A percentile compares a stretch with the other conserved stretches of the same genome.
phyloP scores from a whole-genome alignment of 78 protist species.

The Dictyostelium brefeldianum region DNA sequence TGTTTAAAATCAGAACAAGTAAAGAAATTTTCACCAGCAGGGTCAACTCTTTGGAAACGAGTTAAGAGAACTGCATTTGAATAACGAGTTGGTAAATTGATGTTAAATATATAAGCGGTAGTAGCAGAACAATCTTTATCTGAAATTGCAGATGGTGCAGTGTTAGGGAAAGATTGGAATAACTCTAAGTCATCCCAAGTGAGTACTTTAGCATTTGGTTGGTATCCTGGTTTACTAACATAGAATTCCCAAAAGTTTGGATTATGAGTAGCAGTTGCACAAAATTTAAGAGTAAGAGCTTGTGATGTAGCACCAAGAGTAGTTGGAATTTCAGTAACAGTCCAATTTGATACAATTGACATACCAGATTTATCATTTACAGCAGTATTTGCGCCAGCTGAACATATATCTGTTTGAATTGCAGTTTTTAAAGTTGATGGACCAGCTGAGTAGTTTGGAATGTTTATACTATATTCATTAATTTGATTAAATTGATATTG shows the following conservation, averaged over 20 bases:
- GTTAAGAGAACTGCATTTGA: not conserved
- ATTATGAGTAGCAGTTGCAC: constrained; percentile 54
- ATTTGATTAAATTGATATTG: constrained; percentile 42
- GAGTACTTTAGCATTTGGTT: not conserved
- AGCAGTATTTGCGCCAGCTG: constrained; percentile 10
- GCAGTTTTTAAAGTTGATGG: constrained; percentile 21
- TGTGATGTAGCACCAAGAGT: not conserved
- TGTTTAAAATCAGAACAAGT: no score
- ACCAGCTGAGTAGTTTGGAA: constrained; percentile 43
- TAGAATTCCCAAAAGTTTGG: constrained; percentile 59
- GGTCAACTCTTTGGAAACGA: constrained; percentile 41
- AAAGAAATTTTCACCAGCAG: constrained; percentile 73
- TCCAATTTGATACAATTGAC: constrained; percentile 12
- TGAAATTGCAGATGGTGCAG: not conserved
- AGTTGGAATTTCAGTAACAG: no score
- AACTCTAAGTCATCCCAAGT: constrained; percentile 37
- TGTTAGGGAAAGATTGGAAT: not conserved
- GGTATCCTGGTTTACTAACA: constrained; percentile 21
- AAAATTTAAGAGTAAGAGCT: not conserved
- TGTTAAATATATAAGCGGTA: not conserved
- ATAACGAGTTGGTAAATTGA: not conserved
- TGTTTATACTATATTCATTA: constrained; percentile 23
- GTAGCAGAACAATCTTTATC: not conserved
- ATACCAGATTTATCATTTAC: constrained; percentile 51
- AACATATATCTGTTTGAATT: not conserved